These are phyloP conservation scores for Hymenoscyphus fructigenus DNA, from an alignment of 2,329 filamentous ascomycete species.

Conservation along the genomic window DNA sequence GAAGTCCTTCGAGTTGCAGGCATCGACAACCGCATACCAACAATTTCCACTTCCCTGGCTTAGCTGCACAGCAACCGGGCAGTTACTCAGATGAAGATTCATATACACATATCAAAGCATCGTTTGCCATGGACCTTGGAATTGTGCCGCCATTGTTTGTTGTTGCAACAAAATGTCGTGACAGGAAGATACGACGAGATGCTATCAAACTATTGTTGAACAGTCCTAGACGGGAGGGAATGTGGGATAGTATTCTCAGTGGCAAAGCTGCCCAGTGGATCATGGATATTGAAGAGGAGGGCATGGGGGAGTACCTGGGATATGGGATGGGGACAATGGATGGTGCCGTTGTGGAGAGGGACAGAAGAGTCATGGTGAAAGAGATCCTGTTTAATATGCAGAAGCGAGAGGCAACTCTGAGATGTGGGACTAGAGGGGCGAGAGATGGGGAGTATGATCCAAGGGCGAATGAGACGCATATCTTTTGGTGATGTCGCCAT, in stretches of 20 bases:
- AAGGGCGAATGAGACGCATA: conserved; percentile 26
- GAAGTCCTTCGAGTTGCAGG: conserved; percentile 15
- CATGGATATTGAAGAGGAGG: conserved; percentile 40
- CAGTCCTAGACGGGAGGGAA: conserved; percentile 33
- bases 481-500: conserved; percentile 21
- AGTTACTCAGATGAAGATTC: conserved; percentile 16
- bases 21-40: conserved; percentile 22
- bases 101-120: conserved; percentile 43
- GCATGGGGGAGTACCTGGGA: conserved; percentile 19
- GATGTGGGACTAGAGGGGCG: conserved; percentile 33
- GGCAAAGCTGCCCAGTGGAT: conserved; percentile 29
- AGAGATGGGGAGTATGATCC: conserved; percentile 28
- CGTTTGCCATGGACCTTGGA: conserved; percentile 33
- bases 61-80: conserved; percentile 17
- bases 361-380: conserved; percentile 35
- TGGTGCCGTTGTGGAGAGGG: conserved; percentile 20
- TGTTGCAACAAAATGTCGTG: conserved; percentile 33
- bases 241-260: conserved; percentile 35
- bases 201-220: conserved; percentile 29
- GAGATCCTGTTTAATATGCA: conserved; percentile 36
- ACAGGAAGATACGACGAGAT: conserved; percentile 29
- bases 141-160: conserved; percentile 36
- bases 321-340: conserved; percentile 26
- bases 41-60: conserved; percentile 18
- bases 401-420: conserved; percentile 29